Base-by-base conservation (phyloP, 805 yeast species). In the Candida quercuum region DNA sequence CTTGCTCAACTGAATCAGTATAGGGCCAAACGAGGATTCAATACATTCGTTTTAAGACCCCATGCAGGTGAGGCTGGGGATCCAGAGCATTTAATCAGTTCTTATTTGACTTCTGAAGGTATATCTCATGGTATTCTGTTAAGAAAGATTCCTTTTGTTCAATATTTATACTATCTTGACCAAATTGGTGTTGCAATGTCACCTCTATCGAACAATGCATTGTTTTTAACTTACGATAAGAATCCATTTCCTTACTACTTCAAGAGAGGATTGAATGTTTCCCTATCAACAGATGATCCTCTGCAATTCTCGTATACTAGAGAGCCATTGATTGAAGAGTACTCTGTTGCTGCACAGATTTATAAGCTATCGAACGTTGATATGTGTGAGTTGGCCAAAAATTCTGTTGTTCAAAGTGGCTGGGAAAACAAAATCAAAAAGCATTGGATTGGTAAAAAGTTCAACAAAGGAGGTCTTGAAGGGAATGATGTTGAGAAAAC, bases 61-160 rank as follows among this genome's bases (percentile, higher is more conserved):
- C 99, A 93, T 61, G 86, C 96, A 50, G 99, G 99, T 46, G 99
- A 93, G 63, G 99, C 99, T n/a, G 99, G 99, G 42, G 99, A 93
- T 56, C 97, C 98, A 1, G 98, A 93, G 55, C 99, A 93, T 66
- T 70, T 94, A 55, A 86, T 89, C 32, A 74, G 89, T 35, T 89
- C 99, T 2, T 93, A 84, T 53, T 63, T 93, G 52, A 77, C 93
- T 1, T 80, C 97, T 1, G 94, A 91, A 54, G 86, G 95, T 36
- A 93, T 93, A 42, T 86, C 95, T 11, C 99, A 93, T 59, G 99
- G 99, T 40, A 94, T 93, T 38, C 61, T 91, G 43, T 69, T 93
- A 56, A 78, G 99, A 63, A 93, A 93, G 60, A 75, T 94, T 38
- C 99, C 99, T 34, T 88, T 86, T 60, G 81, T 94, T 46, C 99